Conservation (phyloP, 441 rosid species). For the Brassica balearica region DNA sequence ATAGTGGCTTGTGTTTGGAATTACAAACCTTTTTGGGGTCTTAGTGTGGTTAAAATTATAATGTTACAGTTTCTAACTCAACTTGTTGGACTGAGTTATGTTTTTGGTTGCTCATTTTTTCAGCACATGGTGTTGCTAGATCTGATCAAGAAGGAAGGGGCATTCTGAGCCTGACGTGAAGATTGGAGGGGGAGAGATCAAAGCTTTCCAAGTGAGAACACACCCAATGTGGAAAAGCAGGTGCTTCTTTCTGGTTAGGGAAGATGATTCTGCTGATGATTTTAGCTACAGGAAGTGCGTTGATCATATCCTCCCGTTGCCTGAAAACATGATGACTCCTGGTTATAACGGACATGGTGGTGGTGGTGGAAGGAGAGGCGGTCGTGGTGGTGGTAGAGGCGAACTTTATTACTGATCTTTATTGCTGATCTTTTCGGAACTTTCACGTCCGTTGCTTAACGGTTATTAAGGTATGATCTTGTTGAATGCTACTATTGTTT, state of each 20-base stretch:
- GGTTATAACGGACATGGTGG: too few relatives aligned
- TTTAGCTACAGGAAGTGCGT: slow-evolving; percentile 93
- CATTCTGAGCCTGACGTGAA: slow-evolving; percentile 72
- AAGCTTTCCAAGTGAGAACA: slow-evolving; percentile 64
- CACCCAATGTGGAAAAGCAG: slow-evolving; percentile 76
- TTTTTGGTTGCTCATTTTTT: too few relatives aligned
- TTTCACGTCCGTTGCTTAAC: background rate
- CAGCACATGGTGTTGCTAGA: slow-evolving; percentile 68
- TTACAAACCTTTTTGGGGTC: too few relatives aligned
- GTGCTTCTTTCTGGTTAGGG: slow-evolving; percentile 80
- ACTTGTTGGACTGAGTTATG: too few relatives aligned
- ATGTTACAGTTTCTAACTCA: background rate
- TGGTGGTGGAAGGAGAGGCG: too few relatives aligned
- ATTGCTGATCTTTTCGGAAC: background rate
- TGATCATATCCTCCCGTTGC: slow-evolving; percentile 55
- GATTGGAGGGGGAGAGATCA: slow-evolving; percentile 68
- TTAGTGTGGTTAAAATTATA: too few relatives aligned
- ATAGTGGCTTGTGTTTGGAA: slow-evolving; percentile 24
- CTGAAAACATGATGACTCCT: too few relatives aligned
- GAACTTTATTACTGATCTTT: too few relatives aligned
- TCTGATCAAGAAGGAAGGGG: slow-evolving; percentile 68
- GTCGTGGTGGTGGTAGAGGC: too few relatives aligned
- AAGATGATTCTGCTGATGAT: slow-evolving; percentile 71
- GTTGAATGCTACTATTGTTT: too few relatives aligned
- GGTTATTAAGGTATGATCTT: too few relatives aligned